These are phyloP conservation scores for Diutina scorzettiae DNA, from an alignment of 1,139 yeast genomes.

Conservation along the genomic window DNA sequence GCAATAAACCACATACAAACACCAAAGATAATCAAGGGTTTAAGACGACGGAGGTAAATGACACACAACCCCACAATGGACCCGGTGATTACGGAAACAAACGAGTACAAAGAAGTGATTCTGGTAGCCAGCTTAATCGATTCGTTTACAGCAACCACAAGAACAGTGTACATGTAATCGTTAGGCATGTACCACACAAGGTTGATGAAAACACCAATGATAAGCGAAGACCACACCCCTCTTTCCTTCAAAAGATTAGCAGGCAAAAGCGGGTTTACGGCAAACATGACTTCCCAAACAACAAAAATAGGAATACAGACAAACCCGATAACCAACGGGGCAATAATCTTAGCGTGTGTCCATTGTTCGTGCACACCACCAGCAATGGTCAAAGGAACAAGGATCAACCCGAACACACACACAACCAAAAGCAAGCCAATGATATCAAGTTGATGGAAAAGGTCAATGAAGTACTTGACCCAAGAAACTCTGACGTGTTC, in stretches of 20 bases:
- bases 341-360: constrained; percentile 8
- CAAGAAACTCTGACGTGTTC: not conserved
- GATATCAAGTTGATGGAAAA: constrained; percentile 1
- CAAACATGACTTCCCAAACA: constrained; percentile 4
- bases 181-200: constrained; percentile 4
- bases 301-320: constrained; percentile 1
- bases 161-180: constrained; percentile 44
- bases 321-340: constrained; percentile 5
- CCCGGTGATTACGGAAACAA: constrained; percentile 53
- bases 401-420: constrained; percentile 3
- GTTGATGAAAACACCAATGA: constrained; percentile 3
- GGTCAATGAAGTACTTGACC: not conserved
- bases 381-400: constrained; percentile 6
- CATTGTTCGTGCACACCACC: constrained; percentile 5
- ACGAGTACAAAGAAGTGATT: constrained; percentile 50
- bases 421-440: constrained; percentile 5
- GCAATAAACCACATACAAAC: constrained; percentile 9
- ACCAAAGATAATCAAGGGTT: constrained; percentile 4
- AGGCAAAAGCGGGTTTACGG: constrained; percentile 1
- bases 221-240: constrained; percentile 2
- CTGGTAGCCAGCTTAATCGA: constrained; percentile 51
- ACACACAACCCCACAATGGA: constrained; percentile 18
- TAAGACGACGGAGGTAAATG: not conserved
- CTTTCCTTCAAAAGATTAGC: constrained; percentile 3
- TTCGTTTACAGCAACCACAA: constrained; percentile 50